These are phyloP conservation scores for Centella asiatica DNA, from an alignment of 129 eudicot species.

Conservation along the genomic window DNA sequence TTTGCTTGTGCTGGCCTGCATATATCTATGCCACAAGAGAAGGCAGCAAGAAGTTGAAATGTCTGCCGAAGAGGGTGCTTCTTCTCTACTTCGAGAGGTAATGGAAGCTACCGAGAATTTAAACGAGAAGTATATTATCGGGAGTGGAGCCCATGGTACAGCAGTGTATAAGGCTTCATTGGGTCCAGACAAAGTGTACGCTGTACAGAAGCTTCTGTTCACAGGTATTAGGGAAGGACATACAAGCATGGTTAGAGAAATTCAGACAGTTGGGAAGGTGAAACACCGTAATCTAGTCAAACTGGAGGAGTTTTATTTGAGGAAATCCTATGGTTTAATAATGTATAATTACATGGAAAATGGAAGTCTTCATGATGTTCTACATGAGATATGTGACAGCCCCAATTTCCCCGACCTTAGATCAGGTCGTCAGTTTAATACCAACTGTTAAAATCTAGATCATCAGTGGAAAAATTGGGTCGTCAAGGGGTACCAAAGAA, in stretches of 20 bases:
- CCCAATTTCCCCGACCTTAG: no score
- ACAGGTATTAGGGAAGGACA: constrained; percentile 36
- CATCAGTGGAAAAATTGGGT: no score
- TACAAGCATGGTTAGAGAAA: constrained; percentile 61
- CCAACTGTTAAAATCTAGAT: no score
- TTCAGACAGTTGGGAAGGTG: constrained; percentile 72
- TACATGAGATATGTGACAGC: no score
- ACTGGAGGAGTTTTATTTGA: constrained; percentile 50
- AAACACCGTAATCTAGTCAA: constrained; percentile 64
- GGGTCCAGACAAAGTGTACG: constrained; percentile 45
- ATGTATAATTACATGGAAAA: constrained; percentile 60
- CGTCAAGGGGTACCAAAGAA: no score
- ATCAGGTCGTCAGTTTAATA: no score
- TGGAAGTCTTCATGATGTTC: constrained; percentile 74
- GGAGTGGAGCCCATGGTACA: constrained; percentile 87
- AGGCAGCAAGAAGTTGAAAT: constrained; percentile 22
- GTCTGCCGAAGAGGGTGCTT: constrained; percentile 39
- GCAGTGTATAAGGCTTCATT: constrained; percentile 65
- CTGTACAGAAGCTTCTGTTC: constrained; percentile 52
- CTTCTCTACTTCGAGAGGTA: constrained; percentile 44
- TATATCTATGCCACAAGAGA: constrained; percentile 19
- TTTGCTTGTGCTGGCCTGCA: constrained; percentile 28
- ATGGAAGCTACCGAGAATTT: constrained; percentile 65
- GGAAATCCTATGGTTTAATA: constrained; percentile 54
- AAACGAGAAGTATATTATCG: constrained; percentile 49